Evolutionary conservation across 192 early-diverging fungal genomes (phyloP).

Genomic region (Podila clonocystis): DNA sequence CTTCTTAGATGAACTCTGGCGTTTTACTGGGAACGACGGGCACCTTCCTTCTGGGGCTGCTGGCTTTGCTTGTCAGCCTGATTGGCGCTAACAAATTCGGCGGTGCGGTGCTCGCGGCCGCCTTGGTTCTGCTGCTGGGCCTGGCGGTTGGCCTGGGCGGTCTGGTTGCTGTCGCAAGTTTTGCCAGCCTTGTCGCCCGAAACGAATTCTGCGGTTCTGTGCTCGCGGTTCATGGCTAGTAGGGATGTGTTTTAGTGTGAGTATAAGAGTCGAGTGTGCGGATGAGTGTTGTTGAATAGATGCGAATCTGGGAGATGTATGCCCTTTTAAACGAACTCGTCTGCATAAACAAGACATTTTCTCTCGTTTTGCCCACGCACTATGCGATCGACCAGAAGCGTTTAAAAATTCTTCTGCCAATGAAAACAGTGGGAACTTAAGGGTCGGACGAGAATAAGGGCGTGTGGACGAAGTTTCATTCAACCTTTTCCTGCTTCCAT

Average conservation of each 20-base stretch:
- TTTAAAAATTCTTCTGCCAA: no score
- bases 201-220: slow-evolving; percentile 6
- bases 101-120: background rate
- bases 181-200: slow-evolving; percentile 6
- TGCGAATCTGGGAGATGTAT: no score
- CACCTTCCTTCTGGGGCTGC: background rate
- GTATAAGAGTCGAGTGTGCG: background rate
- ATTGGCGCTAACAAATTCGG: slow-evolving; percentile 10
- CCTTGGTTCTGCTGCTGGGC: background rate
- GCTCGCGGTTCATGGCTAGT: background rate
- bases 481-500: no score
- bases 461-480: no score
- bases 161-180: background rate
- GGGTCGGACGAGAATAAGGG: no score
- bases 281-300: background rate
- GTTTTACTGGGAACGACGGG: background rate
- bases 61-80: background rate
- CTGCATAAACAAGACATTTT: no score
- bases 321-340: no score
- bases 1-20: background rate
- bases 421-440: no score
- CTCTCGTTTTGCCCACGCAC: no score
- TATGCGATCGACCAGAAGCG: no score
- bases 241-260: background rate
- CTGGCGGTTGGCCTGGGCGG: slow-evolving; percentile 1